Evolutionary conservation across 805 yeast genomes (phyloP).

Genomic region (Candida endomychidarum): DNA sequence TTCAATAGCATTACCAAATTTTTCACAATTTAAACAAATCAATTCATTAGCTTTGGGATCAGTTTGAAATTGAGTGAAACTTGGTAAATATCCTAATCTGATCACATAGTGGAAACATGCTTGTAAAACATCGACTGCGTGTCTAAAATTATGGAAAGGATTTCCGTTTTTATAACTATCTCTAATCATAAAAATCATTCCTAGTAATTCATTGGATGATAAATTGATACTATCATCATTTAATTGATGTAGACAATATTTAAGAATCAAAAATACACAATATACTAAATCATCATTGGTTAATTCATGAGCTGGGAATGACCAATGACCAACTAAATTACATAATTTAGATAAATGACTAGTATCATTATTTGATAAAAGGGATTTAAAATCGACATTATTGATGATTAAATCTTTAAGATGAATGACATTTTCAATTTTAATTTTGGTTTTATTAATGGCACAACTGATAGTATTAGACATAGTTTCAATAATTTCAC

Average conservation of each 20-base stretch:
- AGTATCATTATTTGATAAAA: conserved; percentile 26
- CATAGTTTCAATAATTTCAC: conserved; percentile 37
- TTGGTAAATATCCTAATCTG: conserved; percentile 40
- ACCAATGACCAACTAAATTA: conserved; percentile 58
- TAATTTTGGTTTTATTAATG: conserved; percentile 24
- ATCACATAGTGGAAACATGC: conserved; percentile 71
- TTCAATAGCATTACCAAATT: conserved; percentile 18
- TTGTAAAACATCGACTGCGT: conserved; percentile 93
- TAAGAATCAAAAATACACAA: conserved; percentile 57
- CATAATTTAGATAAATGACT: conserved; percentile 28
- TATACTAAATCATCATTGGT: conserved; percentile 63
- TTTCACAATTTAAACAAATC: conserved; percentile 13
- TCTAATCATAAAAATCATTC: conserved; percentile 65
- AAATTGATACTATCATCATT: conserved; percentile 16
- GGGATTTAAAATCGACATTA: conserved; percentile 30
- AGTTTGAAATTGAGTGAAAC: conserved; percentile 33
- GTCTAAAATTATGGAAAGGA: conserved; percentile 93
- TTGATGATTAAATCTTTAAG: conserved; percentile 26
- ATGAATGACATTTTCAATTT: conserved; percentile 21
- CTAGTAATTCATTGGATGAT: conserved; percentile 47
- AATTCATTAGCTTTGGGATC: conserved; percentile 33
- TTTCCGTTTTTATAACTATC: conserved; percentile 81
- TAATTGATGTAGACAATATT: conserved; percentile 38
- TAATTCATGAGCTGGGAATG: conserved; percentile 67
- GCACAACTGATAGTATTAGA: conserved; percentile 26